Percentiles rank a stretch among this genome's conserved stretches.
Evolutionary conservation across 495 filamentous ascomycete genomes (phyloP).

Genomic region (Daldinia decipiens): DNA sequence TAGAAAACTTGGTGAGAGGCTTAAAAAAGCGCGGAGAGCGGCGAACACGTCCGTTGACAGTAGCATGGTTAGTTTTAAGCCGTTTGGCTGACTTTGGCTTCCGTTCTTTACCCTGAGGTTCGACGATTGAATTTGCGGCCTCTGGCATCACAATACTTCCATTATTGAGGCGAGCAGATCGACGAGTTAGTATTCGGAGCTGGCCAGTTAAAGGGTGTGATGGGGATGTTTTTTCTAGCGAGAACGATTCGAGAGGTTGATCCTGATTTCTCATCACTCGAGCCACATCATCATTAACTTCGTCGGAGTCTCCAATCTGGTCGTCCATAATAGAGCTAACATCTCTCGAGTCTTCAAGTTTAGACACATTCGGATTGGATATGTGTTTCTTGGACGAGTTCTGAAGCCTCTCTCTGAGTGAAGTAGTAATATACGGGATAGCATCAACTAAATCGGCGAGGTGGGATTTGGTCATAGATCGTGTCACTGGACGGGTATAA

Average conservation of each 20-base stretch:
- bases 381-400: slow-evolving; percentile 19
- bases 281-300: not conserved
- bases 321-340: slow-evolving; percentile 7
- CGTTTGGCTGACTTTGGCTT: not conserved
- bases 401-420: slow-evolving; percentile 20
- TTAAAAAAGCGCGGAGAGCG: slow-evolving; percentile 43
- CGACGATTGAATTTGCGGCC: not conserved
- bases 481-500: slow-evolving; percentile 30
- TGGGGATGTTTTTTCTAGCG: not conserved
- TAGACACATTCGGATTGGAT: slow-evolving; percentile 7
- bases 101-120: not conserved
- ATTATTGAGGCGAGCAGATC: slow-evolving; percentile 9
- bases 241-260: slow-evolving; percentile 2
- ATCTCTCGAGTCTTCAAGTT: slow-evolving; percentile 27
- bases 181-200: slow-evolving; percentile 19
- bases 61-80: not conserved
- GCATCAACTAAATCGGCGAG: not conserved
- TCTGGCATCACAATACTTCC: not conserved
- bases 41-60: slow-evolving; percentile 8
- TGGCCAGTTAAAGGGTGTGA: slow-evolving; percentile 17
- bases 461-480: slow-evolving; percentile 25
- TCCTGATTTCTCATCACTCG: slow-evolving; percentile 1
- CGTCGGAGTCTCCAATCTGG: not conserved
- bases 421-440: not conserved
- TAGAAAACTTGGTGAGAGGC: slow-evolving; percentile 43